phyloP scores from a whole-genome alignment of 176 grass and related monocot species.

The Puccinellia tenuiflora region DNA sequence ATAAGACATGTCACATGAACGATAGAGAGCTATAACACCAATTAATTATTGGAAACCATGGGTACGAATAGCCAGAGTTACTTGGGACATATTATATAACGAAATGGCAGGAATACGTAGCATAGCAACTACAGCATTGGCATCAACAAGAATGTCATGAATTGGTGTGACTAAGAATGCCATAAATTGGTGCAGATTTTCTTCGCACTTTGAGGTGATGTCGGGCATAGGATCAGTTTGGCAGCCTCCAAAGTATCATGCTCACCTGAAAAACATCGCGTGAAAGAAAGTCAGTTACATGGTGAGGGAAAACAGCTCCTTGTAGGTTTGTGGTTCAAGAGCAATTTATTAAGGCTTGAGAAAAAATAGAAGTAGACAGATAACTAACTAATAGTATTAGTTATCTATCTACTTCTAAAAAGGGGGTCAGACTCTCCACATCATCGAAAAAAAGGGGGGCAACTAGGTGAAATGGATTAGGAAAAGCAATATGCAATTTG shows the following conservation, averaged over 20 bases:
- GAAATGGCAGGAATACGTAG: background rate
- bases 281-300: background rate
- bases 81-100: background rate
- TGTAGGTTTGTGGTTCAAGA: constrained; percentile 2
- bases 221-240: background rate
- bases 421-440: background rate
- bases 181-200: background rate
- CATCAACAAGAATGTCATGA: background rate
- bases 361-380: constrained; percentile 1
- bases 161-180: background rate
- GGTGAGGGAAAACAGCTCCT: background rate
- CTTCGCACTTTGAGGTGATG: constrained; percentile 7
- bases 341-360: background rate
- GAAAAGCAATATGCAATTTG: constrained; percentile 1
- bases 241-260: background rate
- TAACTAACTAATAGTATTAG: too few species aligned
- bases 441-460: background rate
- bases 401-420: too few species aligned
- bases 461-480: background rate
- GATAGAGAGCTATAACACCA: background rate
- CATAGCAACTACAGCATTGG: background rate
- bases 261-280: constrained; percentile 21
- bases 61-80: background rate
- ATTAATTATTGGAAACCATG: constrained; percentile 7
- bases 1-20: background rate